Evolutionary conservation across 345 rosid species (phyloP).

Genomic region (Clarkia xantiana): DNA sequence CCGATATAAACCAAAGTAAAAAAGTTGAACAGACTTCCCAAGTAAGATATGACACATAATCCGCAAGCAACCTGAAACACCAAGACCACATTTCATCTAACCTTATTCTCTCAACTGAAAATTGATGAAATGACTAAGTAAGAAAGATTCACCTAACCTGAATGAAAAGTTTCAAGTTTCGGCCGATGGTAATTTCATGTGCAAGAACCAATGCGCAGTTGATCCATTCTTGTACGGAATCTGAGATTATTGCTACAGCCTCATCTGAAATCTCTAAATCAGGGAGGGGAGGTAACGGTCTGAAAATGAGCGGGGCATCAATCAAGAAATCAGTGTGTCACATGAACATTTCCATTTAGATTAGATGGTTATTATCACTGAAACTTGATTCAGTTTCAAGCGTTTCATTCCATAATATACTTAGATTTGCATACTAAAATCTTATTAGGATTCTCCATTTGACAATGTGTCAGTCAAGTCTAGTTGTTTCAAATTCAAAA

Average conservation of each 20-base stretch:
- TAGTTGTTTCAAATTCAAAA: no score
- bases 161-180: slow-evolving; percentile 41
- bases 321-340: no score
- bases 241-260: slow-evolving; percentile 36
- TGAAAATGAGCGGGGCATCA: slow-evolving; percentile 11
- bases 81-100: no score
- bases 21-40: slow-evolving; percentile 62
- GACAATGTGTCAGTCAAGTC: no score
- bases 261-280: slow-evolving; percentile 72
- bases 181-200: slow-evolving; percentile 51
- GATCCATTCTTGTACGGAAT: slow-evolving; percentile 31
- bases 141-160: slow-evolving; percentile 27
- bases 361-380: no score
- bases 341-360: no score
- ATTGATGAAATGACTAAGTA: no score
- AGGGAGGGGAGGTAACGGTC: slow-evolving; percentile 91
- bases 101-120: no score
- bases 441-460: no score
- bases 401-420: no score
- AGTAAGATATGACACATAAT: slow-evolving; percentile 42
- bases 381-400: no score
- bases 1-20: slow-evolving; percentile 73
- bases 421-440: no score
- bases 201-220: slow-evolving; percentile 42
- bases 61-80: slow-evolving; percentile 33